Percentiles rank a stretch among this genome's conserved stretches.
Evolutionary conservation across 177 flowering plant genomes (phyloP).

Genomic region (Tripterygium wilfordii): DNA sequence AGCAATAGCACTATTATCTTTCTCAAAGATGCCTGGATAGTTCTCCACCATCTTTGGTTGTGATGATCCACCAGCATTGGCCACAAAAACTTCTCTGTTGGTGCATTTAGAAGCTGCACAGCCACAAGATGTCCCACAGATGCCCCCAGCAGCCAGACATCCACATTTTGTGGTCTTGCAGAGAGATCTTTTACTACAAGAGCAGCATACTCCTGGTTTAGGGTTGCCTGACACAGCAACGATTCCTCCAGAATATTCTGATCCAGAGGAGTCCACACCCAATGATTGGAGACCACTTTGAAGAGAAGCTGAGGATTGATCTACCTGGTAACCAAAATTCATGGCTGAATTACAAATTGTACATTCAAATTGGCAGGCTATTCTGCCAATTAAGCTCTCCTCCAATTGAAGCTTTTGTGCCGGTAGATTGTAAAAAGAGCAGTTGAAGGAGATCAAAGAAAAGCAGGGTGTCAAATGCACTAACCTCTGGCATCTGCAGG

Average conservation of each 20-base stretch:
- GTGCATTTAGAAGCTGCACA: conserved; percentile 55
- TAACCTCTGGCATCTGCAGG: conserved; percentile 42
- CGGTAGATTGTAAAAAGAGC: neutral
- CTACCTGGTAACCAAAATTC: conserved; percentile 12
- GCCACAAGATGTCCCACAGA: conserved; percentile 64
- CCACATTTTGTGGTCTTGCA: conserved; percentile 83
- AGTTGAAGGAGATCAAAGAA: neutral
- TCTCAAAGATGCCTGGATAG: conserved; percentile 13
- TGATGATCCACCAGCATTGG: conserved; percentile 15
- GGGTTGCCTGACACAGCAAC: conserved; percentile 7
- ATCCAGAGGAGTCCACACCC: conserved; percentile 4
- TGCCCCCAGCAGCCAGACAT: conserved; percentile 50
- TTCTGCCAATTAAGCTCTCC: neutral
- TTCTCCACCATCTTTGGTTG: conserved; percentile 10
- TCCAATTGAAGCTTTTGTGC: too few species aligned
- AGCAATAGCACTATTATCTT: conserved; percentile 5
- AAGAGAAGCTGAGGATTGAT: conserved; percentile 6
- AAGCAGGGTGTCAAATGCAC: conserved; percentile 7
- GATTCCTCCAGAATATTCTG: conserved; percentile 13
- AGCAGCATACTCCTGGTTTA: conserved; percentile 44
- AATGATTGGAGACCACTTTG: conserved; percentile 6
- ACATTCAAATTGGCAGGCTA: neutral
- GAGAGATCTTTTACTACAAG: conserved; percentile 51
- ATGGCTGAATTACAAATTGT: neutral
- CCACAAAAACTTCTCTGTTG: conserved; percentile 35